Percentiles rank a stretch among this genome's conserved stretches.
phyloP scores from a whole-genome alignment of 192 early-diverging fungal genomes.

The Rhizophagus prolifer region DNA sequence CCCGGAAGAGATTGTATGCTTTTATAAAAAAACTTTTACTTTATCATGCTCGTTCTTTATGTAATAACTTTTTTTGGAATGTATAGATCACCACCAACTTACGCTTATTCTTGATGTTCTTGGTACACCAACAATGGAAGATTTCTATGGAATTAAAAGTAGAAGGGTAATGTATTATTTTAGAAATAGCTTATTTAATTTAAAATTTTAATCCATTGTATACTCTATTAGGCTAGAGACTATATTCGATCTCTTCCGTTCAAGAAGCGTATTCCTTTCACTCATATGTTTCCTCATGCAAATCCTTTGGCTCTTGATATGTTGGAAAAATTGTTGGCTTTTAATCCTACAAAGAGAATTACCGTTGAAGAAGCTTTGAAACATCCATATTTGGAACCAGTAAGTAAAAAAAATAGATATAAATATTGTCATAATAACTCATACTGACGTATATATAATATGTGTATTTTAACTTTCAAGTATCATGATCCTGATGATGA shows the following conservation, averaged over 20 bases:
- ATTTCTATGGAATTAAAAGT: slow-evolving; percentile 77
- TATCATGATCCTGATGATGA: slow-evolving; percentile 80
- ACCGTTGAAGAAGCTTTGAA: slow-evolving; percentile 86
- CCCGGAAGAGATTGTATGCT: slow-evolving; percentile 72
- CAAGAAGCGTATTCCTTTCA: slow-evolving; percentile 80
- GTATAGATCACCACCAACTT: slow-evolving; percentile 86
- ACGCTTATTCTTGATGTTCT: slow-evolving; percentile 93
- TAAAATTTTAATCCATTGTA: neutral
- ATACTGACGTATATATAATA: neutral
- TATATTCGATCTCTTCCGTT: slow-evolving; percentile 89
- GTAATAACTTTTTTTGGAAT: neutral
- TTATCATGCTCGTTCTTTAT: neutral
- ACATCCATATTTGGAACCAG: slow-evolving; percentile 82
- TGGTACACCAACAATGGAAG: slow-evolving; percentile 94
- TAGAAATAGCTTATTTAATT: neutral
- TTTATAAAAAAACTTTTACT: neutral
- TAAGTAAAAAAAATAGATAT: neutral
- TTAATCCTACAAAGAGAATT: slow-evolving; percentile 85
- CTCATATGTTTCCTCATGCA: slow-evolving; percentile 82
- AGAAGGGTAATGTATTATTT: slow-evolving; percentile 44
- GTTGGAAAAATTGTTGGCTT: slow-evolving; percentile 80
- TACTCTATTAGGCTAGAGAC: slow-evolving; percentile 68
- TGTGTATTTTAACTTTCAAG: neutral
- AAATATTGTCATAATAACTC: neutral
- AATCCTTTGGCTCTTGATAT: slow-evolving; percentile 87